Evolutionary conservation across 148 eudicot genomes (phyloP).

Genomic region (Silene conica): DNA sequence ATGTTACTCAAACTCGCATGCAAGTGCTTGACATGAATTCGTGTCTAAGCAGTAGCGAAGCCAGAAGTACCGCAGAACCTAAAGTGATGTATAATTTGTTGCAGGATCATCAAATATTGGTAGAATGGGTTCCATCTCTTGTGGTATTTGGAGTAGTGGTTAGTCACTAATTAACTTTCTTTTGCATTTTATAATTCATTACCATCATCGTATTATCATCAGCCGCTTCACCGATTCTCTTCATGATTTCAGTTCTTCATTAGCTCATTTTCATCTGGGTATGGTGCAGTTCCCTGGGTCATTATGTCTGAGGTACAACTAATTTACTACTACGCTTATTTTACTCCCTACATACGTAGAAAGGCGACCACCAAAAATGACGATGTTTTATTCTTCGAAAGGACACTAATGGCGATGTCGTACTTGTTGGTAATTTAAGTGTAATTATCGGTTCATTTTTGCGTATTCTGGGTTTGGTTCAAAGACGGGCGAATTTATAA

Average conservation of each 20-base stretch:
- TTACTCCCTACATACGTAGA: no score
- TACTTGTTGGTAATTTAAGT: no score
- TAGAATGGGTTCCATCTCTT: conserved; percentile 28
- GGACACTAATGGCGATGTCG: no score
- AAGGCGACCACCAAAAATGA: no score
- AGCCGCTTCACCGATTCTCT: not conserved
- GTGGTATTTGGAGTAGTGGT: conserved; percentile 28
- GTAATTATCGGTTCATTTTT: no score
- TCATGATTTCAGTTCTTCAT: conserved; percentile 12
- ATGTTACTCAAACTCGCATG: no score
- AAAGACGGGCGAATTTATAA: no score
- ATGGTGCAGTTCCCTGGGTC: conserved; percentile 29
- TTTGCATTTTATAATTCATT: not conserved
- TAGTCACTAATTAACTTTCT: not conserved
- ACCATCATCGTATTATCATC: not conserved
- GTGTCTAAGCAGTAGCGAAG: not conserved
- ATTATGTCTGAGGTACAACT: conserved; percentile 30
- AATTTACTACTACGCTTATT: no score
- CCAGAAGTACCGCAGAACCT: not conserved
- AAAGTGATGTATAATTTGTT: not conserved
- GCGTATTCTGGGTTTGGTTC: no score
- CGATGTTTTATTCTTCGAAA: no score
- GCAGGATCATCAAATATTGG: conserved; percentile 18
- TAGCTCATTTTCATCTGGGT: conserved; percentile 21
- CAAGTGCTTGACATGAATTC: not conserved